phyloP scores from a whole-genome alignment of 192 early-diverging fungal species.

The Coemansia sp. region DNA sequence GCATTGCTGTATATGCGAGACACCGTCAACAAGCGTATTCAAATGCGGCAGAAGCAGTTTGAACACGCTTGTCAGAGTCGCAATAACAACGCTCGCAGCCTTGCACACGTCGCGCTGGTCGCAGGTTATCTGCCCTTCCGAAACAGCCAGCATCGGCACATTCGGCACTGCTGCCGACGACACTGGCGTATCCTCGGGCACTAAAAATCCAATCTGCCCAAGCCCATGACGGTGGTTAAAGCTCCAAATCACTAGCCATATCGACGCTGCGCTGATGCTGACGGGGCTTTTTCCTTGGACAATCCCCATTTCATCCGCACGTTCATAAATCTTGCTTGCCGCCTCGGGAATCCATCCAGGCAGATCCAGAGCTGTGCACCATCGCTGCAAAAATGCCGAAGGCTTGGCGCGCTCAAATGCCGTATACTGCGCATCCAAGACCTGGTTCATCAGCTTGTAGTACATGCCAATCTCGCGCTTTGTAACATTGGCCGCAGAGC shows the following conservation, averaged over 20 bases:
- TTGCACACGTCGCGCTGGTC: slow-evolving; percentile 58
- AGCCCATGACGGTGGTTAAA: slow-evolving; percentile 54
- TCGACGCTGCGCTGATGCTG: slow-evolving; percentile 60
- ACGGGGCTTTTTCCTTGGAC: slow-evolving; percentile 65
- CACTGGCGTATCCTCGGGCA: slow-evolving; percentile 19
- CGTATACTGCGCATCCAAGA: slow-evolving; percentile 51
- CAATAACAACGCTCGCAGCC: slow-evolving; percentile 58
- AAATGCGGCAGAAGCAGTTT: slow-evolving; percentile 49
- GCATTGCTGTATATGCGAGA: slow-evolving; percentile 11
- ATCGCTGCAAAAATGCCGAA: slow-evolving; percentile 47
- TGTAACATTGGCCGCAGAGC: slow-evolving; percentile 57
- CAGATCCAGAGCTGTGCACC: slow-evolving; percentile 58
- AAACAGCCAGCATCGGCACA: slow-evolving; percentile 13
- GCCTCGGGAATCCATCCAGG: slow-evolving; percentile 53
- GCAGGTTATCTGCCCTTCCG: slow-evolving; percentile 34
- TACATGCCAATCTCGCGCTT: slow-evolving; percentile 64
- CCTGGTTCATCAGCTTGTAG: slow-evolving; percentile 60
- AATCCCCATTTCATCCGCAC: slow-evolving; percentile 57
- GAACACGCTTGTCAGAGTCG: slow-evolving; percentile 60
- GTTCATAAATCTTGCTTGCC: slow-evolving; percentile 55
- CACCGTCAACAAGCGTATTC: slow-evolving; percentile 14
- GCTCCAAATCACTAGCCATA: slow-evolving; percentile 59
- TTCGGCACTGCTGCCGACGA: slow-evolving; percentile 30
- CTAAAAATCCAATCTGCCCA: not conserved
- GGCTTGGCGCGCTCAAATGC: slow-evolving; percentile 49